Evolutionary conservation across 257 asterid genomes (phyloP), one percentile per base, ranked within the genome.

Genomic region (Solanum paucissectum): DNA sequence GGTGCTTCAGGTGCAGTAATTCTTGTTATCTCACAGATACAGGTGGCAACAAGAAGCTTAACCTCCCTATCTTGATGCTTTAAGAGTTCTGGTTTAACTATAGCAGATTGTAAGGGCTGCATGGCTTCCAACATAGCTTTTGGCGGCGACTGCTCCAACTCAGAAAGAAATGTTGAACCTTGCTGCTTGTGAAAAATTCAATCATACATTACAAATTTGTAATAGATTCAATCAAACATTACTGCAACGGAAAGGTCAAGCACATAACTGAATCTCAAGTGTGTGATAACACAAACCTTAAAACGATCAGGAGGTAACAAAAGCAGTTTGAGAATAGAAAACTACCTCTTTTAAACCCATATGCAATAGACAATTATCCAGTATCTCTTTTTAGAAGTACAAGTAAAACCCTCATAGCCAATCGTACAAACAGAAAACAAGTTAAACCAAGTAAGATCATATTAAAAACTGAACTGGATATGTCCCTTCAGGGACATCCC

Each of bases 1-100:
- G 99, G 99, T 89, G 98, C 95, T 89, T 95, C 98, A 0, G 99
- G 99, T 86, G 99, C 99, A 88, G 98, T 97, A 77, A 97, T 96
- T 88, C 99, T 94, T 88, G 98, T 96, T 89, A 97, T 97, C 91
- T 97, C 99, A 87, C 99, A 97, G 25, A 94, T 92, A 90, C 99
- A 96, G 14, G 99, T 94, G 88, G 99, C 98, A 64, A 97, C 98
- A 62, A 95, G 96, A 89, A 97, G 96, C 89, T 93, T 94, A 87
- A 97, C 95, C 92, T 97, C 99, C 92, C 94, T 91, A 90, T 97
- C 99, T 58, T 95, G 96, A 94, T 97, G 99, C 87, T 95, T 94
- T 90, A 96, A 90, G 87, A 97, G 98, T 87, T 96, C 98, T 37
- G 98, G 94, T 92, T 95, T 93, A 46, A 93, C 97, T 9, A 96